Evolutionary conservation across 2,329 filamentous ascomycete species (phyloP), one percentile per base, ranked within the genome.

Genomic region (Clonostachys rosea): DNA sequence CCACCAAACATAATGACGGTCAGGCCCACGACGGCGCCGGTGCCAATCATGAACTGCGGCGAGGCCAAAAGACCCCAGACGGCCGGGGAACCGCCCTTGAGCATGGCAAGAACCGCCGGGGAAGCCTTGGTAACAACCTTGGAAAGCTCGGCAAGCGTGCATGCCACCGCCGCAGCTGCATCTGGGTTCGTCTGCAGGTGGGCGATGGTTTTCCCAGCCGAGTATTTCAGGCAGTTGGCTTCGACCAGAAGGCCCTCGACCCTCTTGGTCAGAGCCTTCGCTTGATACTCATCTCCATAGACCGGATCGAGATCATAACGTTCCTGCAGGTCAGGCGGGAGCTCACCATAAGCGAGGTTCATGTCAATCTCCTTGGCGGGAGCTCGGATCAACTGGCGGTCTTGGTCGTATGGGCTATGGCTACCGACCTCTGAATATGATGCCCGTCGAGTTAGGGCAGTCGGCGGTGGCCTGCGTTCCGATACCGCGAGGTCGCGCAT

Each of bases 1-100:
- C 94, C 92, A 46, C 94, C 94, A 50, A 99, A 89, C 64, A 94
- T 91, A 58, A 99, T 89, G 9, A 97, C 84, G 0, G 94, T 97
- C n/a, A 96, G 85, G 13, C 94, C 94, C 1, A 96, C 84, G 1
- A 88, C 89, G 13, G 96, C 83, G 40, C 91, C 89, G 1, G 89
- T 90, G 5, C 91, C 91, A 57, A 99, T 96, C 52, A 96, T 80
- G 62, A 99, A 99, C 60, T 99, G 90, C 1, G 94, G 94, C 48
- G 87, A 91, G 0, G 89, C 84, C 5, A 99, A 79, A 18, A 99
- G 78, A 0, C 86, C 88, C 56, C 96, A 92, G 17, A 96, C 84
- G 8, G 88, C 86, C 0, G 94, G 94, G 36, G 91, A 92, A 17
- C 84, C 84, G 37, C 82, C 78, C 67, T 96, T 95, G 59, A 97